A percentile compares a stretch with the other conserved stretches of the same genome.
Conservation (phyloP, 2,329 filamentous ascomycete genomes). For the Diaporthe ampelina region DNA sequence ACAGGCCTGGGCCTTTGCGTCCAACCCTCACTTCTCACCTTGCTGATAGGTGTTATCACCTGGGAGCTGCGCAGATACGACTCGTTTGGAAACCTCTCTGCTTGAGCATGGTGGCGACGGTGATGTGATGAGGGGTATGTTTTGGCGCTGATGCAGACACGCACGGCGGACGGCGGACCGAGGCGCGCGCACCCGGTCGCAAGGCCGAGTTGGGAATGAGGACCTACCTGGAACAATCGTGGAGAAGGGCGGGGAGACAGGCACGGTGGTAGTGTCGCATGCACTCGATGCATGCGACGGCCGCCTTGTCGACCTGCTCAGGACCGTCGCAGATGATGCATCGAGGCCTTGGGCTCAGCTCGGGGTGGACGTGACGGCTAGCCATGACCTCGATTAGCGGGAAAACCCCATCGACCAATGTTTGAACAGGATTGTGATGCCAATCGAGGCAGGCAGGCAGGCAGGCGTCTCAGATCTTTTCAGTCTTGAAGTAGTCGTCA, state of each 20-base stretch:
- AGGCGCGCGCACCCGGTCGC: background rate
- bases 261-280: conserved; percentile 45
- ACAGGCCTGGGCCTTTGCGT: background rate
- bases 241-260: conserved; percentile 45
- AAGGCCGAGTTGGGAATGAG: background rate
- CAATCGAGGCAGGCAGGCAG: background rate
- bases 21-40: background rate
- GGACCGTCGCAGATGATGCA: conserved; percentile 36
- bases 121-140: conserved; percentile 13
- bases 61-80: background rate
- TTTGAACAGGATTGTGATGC: conserved; percentile 40
- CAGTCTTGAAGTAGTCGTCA: conserved; percentile 71
- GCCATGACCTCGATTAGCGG: conserved; percentile 37
- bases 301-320: conserved; percentile 43
- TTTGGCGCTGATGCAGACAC: conserved; percentile 2
- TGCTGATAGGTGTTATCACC: background rate
- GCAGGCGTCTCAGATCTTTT: conserved; percentile 79
- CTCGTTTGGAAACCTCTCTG: background rate
- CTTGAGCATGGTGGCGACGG: background rate
- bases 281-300: conserved; percentile 45
- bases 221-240: conserved; percentile 39
- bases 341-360: conserved; percentile 6
- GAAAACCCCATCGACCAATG: conserved; percentile 33
- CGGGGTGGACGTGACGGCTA: conserved; percentile 23
- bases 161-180: background rate